Percentiles rank a stretch among this genome's conserved stretches.
Conservation (phyloP, 2,329 filamentous ascomycete genomes). For the Eutypella sp. region DNA sequence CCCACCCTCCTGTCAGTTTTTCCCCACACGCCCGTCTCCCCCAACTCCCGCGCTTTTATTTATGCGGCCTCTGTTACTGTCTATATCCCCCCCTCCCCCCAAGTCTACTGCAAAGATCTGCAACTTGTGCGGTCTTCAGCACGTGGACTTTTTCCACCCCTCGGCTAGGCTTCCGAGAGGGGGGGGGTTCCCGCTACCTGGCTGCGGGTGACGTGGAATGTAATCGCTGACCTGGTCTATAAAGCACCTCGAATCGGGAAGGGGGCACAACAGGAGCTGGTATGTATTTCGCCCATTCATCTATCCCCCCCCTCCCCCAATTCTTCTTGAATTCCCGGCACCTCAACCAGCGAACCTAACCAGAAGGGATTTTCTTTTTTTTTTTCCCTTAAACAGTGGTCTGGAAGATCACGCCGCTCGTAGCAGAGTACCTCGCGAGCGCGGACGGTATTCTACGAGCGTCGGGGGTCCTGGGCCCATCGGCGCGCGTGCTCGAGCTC, state of each 20-base stretch:
- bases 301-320: too few species aligned
- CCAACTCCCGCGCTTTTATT: neutral
- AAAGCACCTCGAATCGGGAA: slow-evolving; percentile 3
- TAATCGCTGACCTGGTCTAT: slow-evolving; percentile 29
- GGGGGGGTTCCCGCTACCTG: too few species aligned
- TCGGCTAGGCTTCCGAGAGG: too few species aligned
- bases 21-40: slow-evolving; percentile 33
- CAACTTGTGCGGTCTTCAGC: too few species aligned
- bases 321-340: too few species aligned
- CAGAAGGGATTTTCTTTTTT: too few species aligned
- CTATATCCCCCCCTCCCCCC: too few species aligned
- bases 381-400: slow-evolving; percentile 61
- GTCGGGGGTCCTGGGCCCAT: slow-evolving; percentile 43
- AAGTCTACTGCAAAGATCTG: too few species aligned
- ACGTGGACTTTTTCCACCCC: neutral
- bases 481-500: slow-evolving; percentile 69
- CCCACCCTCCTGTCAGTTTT: slow-evolving; percentile 60
- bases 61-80: too few species aligned
- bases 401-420: slow-evolving; percentile 83
- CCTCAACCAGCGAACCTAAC: neutral
- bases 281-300: slow-evolving; percentile 13
- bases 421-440: slow-evolving; percentile 74
- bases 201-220: slow-evolving; percentile 56
- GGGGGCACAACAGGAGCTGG: slow-evolving; percentile 50
- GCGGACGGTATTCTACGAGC: slow-evolving; percentile 59